These are phyloP conservation scores for Porphyrellus cyaneotinctus DNA, from an alignment of 768 basidiomycete genomes.

Conservation along the genomic window DNA sequence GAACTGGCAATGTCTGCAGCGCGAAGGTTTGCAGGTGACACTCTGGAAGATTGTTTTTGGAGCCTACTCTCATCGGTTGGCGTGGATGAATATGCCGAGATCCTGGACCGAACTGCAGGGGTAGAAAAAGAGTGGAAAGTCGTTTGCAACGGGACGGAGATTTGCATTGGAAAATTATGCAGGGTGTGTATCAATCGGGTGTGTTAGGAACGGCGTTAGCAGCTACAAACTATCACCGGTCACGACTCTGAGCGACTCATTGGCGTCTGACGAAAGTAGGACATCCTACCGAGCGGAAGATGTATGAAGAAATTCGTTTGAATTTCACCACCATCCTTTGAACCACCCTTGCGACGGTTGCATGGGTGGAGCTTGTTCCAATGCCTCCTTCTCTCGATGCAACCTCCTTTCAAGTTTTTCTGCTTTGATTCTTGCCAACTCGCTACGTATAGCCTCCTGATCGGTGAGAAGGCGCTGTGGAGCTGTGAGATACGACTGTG, in stretches of 20 bases:
- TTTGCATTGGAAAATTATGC: constrained; percentile 18
- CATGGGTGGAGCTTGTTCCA: constrained; percentile 11
- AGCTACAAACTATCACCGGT: too few relatives aligned
- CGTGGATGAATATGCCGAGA: constrained; percentile 53
- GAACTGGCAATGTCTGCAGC: constrained; percentile 64
- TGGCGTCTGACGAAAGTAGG: not conserved
- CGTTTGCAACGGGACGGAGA: constrained; percentile 27
- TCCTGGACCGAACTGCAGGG: constrained; percentile 35
- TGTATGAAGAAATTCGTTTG: not conserved
- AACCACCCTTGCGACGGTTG: constrained; percentile 27
- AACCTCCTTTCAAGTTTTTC: constrained; percentile 46
- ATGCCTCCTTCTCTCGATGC: constrained; percentile 41
- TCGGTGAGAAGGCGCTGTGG: constrained; percentile 61
- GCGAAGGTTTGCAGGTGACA: constrained; percentile 51
- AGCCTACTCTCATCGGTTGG: not conserved
- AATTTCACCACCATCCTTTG: constrained; percentile 23
- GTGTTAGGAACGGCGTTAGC: constrained; percentile 16
- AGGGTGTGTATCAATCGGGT: not conserved
- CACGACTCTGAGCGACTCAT: too few relatives aligned
- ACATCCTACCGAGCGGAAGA: not conserved
- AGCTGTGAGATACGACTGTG: constrained; percentile 7
- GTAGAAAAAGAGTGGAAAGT: constrained; percentile 28
- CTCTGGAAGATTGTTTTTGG: not conserved
- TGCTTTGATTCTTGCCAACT: constrained; percentile 68
- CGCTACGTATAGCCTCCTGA: constrained; percentile 59